Base-by-base conservation (phyloP, 2,329 filamentous ascomycete species). In the Fusarium verrucosum region DNA sequence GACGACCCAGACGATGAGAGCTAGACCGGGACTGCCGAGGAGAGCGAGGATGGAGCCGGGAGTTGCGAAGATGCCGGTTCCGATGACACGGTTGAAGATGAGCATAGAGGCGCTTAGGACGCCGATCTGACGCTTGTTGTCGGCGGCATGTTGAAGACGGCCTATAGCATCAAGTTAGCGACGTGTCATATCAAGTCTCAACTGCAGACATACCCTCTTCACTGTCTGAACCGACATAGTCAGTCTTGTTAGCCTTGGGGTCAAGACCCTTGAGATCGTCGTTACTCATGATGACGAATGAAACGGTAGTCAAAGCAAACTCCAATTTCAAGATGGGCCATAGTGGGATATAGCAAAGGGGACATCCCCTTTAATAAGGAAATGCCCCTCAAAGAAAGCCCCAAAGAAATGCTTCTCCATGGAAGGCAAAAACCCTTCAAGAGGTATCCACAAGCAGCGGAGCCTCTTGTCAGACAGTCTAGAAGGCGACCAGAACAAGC, bases 41-140 rank as follows among this genome's bases (percentile, higher is more conserved):
- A 86, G 80, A 3, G 75, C 69, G 47, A 89, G 78, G 63, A 89
- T 87, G 36, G 82, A 79, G 37, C 81, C 81, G 0, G 87, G 87
- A 0, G 87, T 89, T 2, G 87, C 85, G 66, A 89, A 89, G 74
- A 90, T 89, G 62, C 87, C 87, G 11, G 86, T 89, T 37, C 87
- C 87, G 54, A 90, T 85, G 77, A 89, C 85, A 56, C 86, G 84
- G 77, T 88, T 88, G 74, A 88, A 84, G 72, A 89, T 87, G 55
- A 88, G 78, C 74, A 87, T 85, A 19, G 81, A 76, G 19, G 86
- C 85, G 7, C 82, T 84, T 42, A 80, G 74, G 43, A 86, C 70
- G 42, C 85, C 85, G 55, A 88, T 85, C 69, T 86, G 81, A 35
- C 84, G 79, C 67, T 84, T 84, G 56, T 78, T 77, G 8, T 84